Evolutionary conservation across 306 rosid species (phyloP).

Genomic region (Quercus wislizeni): DNA sequence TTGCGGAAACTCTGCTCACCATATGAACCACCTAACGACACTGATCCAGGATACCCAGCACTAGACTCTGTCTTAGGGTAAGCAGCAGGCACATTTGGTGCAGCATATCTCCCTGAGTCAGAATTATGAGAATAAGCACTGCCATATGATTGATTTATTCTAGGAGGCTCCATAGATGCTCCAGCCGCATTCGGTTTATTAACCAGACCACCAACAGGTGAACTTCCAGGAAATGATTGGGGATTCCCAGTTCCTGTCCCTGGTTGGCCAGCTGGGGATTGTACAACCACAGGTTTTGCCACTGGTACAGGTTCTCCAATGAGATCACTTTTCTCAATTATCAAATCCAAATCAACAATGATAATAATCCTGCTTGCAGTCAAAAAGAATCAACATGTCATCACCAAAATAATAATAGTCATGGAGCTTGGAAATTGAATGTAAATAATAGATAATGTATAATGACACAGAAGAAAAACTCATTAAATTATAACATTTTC

Average conservation of each 20-base stretch:
- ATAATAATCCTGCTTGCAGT: slow-evolving; percentile 62
- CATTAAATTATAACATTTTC: background rate
- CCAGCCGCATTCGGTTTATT: slow-evolving; percentile 33
- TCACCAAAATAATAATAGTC: background rate
- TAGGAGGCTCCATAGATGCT: slow-evolving; percentile 39
- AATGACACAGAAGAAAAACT: background rate
- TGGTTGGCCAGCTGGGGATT: slow-evolving; percentile 31
- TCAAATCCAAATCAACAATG: slow-evolving; percentile 59
- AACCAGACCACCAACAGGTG: slow-evolving; percentile 30
- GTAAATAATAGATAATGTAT: background rate
- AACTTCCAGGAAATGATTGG: slow-evolving; percentile 28
- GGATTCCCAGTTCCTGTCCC: slow-evolving; percentile 36
- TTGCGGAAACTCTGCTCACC: slow-evolving; percentile 50
- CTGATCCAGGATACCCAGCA: slow-evolving; percentile 34
- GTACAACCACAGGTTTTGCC: slow-evolving; percentile 21
- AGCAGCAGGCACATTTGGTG: slow-evolving; percentile 32
- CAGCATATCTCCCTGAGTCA: slow-evolving; percentile 40
- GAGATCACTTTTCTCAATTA: slow-evolving; percentile 50
- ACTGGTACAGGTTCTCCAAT: slow-evolving; percentile 58
- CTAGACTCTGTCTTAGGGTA: slow-evolving; percentile 21
- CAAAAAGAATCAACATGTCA: slow-evolving; percentile 11
- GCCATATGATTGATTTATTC: slow-evolving; percentile 34
- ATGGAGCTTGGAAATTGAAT: background rate
- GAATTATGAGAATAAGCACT: slow-evolving; percentile 34
- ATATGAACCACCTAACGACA: slow-evolving; percentile 41